A percentile compares a stretch with the other conserved stretches of the same genome.
Evolutionary conservation across 805 yeast species (phyloP).

Genomic region (Starmera pachycereana): DNA sequence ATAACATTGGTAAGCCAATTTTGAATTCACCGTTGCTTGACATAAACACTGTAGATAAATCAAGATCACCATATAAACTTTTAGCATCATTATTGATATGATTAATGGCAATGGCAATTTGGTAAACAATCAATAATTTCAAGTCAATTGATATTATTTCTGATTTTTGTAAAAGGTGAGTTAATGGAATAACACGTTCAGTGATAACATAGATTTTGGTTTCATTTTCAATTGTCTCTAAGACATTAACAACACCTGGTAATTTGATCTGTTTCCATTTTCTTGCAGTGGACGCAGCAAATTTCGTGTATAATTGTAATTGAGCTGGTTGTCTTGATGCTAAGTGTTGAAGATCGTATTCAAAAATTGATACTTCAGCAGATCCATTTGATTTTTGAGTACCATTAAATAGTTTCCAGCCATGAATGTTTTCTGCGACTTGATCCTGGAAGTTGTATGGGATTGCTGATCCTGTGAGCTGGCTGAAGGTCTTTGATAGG

Average conservation of each 20-base stretch:
- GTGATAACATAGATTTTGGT: constrained; percentile 48
- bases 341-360: constrained; percentile 39
- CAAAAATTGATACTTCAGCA: constrained; percentile 50
- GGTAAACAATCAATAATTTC: constrained; percentile 43
- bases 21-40: constrained; percentile 74
- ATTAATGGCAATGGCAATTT: constrained; percentile 42
- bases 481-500: constrained; percentile 49
- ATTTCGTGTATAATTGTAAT: constrained; percentile 26
- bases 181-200: constrained; percentile 53
- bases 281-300: constrained; percentile 10
- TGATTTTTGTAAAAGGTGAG: constrained; percentile 23
- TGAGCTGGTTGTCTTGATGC: constrained; percentile 24
- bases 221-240: constrained; percentile 60
- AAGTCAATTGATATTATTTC: constrained; percentile 23
- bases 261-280: constrained; percentile 47
- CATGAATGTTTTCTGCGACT: constrained; percentile 12
- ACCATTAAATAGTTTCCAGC: constrained; percentile 58
- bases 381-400: constrained; percentile 33
- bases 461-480: constrained; percentile 44
- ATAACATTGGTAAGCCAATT: constrained; percentile 69
- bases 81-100: constrained; percentile 45
- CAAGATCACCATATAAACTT: constrained; percentile 56
- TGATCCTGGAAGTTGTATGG: constrained; percentile 48
- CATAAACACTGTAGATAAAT: constrained; percentile 48
- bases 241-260: constrained; percentile 56